Base-by-base conservation (phyloP, 257 asterid genomes). In the Craterostigma plantagineum region DNA sequence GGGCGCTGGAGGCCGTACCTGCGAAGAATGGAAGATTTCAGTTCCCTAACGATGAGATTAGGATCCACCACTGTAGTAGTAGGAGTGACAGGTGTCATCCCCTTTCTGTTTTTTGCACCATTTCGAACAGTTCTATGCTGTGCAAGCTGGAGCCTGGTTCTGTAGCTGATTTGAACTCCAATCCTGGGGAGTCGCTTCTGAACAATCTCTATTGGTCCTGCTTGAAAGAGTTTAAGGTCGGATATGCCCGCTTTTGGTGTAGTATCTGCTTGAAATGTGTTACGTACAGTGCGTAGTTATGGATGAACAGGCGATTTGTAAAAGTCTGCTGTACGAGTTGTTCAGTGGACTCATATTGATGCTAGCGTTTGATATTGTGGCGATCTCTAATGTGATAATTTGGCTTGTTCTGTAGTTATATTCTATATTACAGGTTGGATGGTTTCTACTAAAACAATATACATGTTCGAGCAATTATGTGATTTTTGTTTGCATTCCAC, bases 131-230 rank as follows among this genome's bases (percentile, higher is more conserved):
- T 35, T 45, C 82, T 43, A 80, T 70, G 59, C 62, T 78, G 14
- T 83, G 95, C 72, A 83, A 90, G 76, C 95, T 90, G 7, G 95
- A 90, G 67, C 97, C 94, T 53, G 59, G 70, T 2, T 66, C 30
- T 23, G 30, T 60, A 50, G 34, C 63, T 50, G 58, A 58, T 15
- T 18, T 34, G 11, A 58, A 33, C 39, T 43, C 73, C 7, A 53
- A 52, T 37, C 23, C 51, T 1, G 95, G 79, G 58, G 75, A 57
- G 38, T 57, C 87, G 43, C 81, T 53, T 9, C 34, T 90, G 75
- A 83, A 68, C 60, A 64, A 69, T 57, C 86, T 90, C 48, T 95
- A 90, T 50, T 76, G 86, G 11, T 57, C 91, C 8, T 83, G 95
- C 76, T 90, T 76, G 71, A 72, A 79, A 34, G 84, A 77, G 57